These are phyloP conservation scores for Fusarium agapanthi DNA, from an alignment of 2,329 filamentous ascomycete species.

Conservation along the genomic window DNA sequence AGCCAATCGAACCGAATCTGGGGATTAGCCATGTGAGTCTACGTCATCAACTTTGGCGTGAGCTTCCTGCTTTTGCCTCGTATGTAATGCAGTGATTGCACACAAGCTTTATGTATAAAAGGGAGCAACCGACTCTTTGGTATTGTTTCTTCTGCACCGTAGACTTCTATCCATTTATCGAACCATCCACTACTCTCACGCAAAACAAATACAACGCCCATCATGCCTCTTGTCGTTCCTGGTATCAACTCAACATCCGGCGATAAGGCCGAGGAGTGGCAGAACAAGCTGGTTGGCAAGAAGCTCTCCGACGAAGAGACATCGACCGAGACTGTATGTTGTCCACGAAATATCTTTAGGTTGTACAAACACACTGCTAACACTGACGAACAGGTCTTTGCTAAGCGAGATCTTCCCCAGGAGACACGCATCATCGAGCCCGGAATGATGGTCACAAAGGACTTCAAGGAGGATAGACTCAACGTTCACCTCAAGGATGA, in stretches of 20 bases:
- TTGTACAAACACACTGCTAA: background rate
- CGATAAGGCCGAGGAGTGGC: constrained; percentile 65
- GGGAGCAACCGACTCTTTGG: background rate
- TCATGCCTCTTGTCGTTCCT: constrained; percentile 74
- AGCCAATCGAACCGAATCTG: constrained; percentile 32
- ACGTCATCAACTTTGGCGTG: constrained; percentile 37
- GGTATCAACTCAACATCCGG: constrained; percentile 60
- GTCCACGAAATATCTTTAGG: background rate
- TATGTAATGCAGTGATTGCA: constrained; percentile 3
- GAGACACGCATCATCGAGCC: constrained; percentile 65
- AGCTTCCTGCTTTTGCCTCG: constrained; percentile 16
- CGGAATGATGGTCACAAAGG: constrained; percentile 66
- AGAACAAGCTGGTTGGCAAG: constrained; percentile 71
- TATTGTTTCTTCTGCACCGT: background rate
- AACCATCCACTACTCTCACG: background rate
- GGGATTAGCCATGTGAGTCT: constrained; percentile 37
- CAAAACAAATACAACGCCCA: constrained; percentile 6
- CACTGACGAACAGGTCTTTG: constrained; percentile 59
- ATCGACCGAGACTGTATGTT: constrained; percentile 62
- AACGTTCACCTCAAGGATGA: constrained; percentile 69
- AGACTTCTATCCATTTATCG: background rate
- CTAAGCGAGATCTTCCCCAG: constrained; percentile 67
- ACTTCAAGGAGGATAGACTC: constrained; percentile 62
- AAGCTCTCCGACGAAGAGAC: constrained; percentile 59
- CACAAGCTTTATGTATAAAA: constrained; percentile 26